Conservation (phyloP, 2,329 filamentous ascomycete genomes). For the Thelonectria olida region DNA sequence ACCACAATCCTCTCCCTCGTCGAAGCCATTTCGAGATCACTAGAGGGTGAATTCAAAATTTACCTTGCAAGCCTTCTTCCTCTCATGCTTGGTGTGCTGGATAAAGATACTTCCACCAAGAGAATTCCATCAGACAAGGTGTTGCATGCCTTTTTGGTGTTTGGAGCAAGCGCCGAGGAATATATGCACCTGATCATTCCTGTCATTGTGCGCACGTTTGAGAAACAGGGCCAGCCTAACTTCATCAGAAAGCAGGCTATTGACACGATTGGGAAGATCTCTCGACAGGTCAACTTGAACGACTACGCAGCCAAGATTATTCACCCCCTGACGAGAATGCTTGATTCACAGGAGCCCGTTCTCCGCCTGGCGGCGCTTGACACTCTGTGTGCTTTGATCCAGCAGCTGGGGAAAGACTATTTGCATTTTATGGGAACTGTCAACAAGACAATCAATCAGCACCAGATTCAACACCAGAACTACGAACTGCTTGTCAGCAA, state of each 20-base stretch:
- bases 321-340: conserved; percentile 86
- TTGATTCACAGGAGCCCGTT: conserved; percentile 76
- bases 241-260: conserved; percentile 89
- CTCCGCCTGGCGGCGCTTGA: conserved; percentile 87
- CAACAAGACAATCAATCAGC: conserved; percentile 82
- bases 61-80: conserved; percentile 90
- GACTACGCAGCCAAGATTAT: conserved; percentile 97
- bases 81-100: conserved; percentile 92
- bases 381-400: conserved; percentile 93
- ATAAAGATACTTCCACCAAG: conserved; percentile 81
- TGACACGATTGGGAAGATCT: conserved; percentile 93
- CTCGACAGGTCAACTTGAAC: conserved; percentile 94
- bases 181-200: conserved; percentile 99
- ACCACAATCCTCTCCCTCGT: conserved; percentile 91
- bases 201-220: conserved; percentile 92
- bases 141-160: conserved; percentile 93
- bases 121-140: conserved; percentile 89
- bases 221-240: conserved; percentile 83
- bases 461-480: conserved; percentile 88
- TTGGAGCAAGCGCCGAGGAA: conserved; percentile 94
- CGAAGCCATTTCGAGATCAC: conserved; percentile 89
- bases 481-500: conserved; percentile 94
- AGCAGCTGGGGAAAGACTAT: conserved; percentile 95
- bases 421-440: conserved; percentile 93
- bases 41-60: conserved; percentile 98